Base-by-base conservation (phyloP, 192 early-diverging fungal genomes). In the Funneliformis mosseae region DNA sequence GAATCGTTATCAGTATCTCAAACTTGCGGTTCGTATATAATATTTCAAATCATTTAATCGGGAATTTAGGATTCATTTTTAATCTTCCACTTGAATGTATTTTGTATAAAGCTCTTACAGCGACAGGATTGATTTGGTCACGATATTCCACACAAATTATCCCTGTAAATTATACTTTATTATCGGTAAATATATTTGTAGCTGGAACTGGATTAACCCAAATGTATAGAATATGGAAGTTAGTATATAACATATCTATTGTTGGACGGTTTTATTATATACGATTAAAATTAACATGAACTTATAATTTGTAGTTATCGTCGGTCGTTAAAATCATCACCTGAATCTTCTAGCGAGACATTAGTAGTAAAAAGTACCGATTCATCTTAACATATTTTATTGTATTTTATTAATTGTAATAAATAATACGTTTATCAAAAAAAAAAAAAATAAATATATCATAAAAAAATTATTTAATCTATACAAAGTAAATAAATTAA, bases 111-210 rank as follows among this genome's bases (percentile, higher is more conserved):
- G 96, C 97, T 23, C 88, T 99, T 76, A 90, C 96, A 21, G 95
- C 95, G 41, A 99, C 97, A 5, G 97, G 97, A 41, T 74, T 97
- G 73, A 99, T 99, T 84, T 99, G 97, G 97, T 93, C 93, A n/a
- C 94, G 97, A 62, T 99, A 97, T 89, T 93, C 97, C 7, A 91
- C 91, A 50, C 95, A 97, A 69, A 99, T 99, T 77, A 97, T 89
- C 27, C 97, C 97, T 64, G 92, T 92, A 85, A 99, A 99, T 88
- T 97, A 92, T 84, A 89, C 90, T 80, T 83, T 99, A 81, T 92
- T 96, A 77, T 89, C 90, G 16, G 97, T 99, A 68, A 99, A 99
- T 86, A 72, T 96, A 28, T 98, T 99, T 85, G 94, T 99, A 10
- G 96, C 93, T 42, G 92, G 88, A 75, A 99, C 94, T 67, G 96